Conservation (phyloP, 2,329 filamentous ascomycete genomes). For the Atkinsonella texensis region DNA sequence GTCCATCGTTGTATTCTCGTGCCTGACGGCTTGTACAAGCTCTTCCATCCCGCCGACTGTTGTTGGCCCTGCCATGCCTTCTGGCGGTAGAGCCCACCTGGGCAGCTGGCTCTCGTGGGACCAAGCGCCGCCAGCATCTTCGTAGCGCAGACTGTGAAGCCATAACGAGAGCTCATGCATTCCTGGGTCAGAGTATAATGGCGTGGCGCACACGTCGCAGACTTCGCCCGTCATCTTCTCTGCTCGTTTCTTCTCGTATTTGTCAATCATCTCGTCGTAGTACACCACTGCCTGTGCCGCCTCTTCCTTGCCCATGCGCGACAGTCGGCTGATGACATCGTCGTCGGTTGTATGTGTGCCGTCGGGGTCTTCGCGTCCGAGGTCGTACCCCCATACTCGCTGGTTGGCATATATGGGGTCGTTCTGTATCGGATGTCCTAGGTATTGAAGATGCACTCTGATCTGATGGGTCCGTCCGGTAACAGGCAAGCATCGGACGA, state of each 20-base stretch:
- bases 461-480: conserved; percentile 94
- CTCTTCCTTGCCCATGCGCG: conserved; percentile 88
- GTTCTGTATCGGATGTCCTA: conserved; percentile 92
- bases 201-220: conserved; percentile 73
- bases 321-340: conserved; percentile 75
- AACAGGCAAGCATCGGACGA: conserved; percentile 85
- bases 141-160: conserved; percentile 83
- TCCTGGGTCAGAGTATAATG: conserved; percentile 86
- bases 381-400: conserved; percentile 72
- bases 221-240: conserved; percentile 84
- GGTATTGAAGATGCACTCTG: conserved; percentile 84
- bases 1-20: conserved; percentile 28
- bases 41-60: conserved; percentile 51
- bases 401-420: conserved; percentile 97
- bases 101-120: conserved; percentile 77
- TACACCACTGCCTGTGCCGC: conserved; percentile 84
- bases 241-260: conserved; percentile 80
- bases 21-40: conserved; percentile 42
- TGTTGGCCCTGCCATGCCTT: conserved; percentile 57
- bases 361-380: conserved; percentile 58
- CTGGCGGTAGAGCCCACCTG: conserved; percentile 73
- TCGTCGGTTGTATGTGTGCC: conserved; percentile 65
- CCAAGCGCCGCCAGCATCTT: conserved; percentile 74
- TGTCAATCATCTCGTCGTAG: conserved; percentile 84
- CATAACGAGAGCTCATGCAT: conserved; percentile 84